These are phyloP conservation scores for Funneliformis mosseae DNA, from an alignment of 192 early-diverging fungal species.

Conservation along the genomic window DNA sequence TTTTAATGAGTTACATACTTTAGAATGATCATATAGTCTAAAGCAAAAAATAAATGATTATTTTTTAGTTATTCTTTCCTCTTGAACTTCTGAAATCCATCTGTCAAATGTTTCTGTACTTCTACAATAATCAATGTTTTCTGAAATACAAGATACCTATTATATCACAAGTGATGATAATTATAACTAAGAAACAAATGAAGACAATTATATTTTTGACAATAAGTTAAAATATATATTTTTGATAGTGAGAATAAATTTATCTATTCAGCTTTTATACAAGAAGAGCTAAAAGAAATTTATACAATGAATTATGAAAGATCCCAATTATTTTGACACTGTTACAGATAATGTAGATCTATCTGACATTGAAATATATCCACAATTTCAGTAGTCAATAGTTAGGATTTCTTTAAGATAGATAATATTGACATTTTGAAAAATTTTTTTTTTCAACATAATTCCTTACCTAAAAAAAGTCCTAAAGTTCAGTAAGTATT, in stretches of 20 bases:
- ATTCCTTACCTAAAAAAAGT: slow-evolving; percentile 15
- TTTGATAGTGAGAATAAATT: no score
- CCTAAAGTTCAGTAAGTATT: slow-evolving; percentile 31
- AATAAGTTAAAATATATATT: slow-evolving; percentile 15
- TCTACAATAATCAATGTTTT: no score
- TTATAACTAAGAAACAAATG: background rate
- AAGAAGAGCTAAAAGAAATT: no score
- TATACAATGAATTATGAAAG: no score
- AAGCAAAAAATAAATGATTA: no score
- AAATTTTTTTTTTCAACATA: background rate
- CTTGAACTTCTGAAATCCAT: no score
- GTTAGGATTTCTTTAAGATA: slow-evolving; percentile 5
- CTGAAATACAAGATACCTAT: no score
- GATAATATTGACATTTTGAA: slow-evolving; percentile 18
- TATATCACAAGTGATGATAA: background rate
- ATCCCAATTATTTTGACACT: slow-evolving; percentile 24
- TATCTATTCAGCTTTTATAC: no score
- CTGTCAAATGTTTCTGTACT: no score
- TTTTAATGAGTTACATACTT: no score
- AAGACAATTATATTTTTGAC: slow-evolving; percentile 17
- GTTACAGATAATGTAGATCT: slow-evolving; percentile 14
- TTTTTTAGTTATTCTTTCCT: no score
- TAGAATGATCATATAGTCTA: no score
- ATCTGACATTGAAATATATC: slow-evolving; percentile 12
- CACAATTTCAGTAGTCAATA: slow-evolving; percentile 21